Evolutionary conservation across 2,329 filamentous ascomycete species (phyloP), one percentile per base, ranked within the genome.

Genomic region (Thielaviopsis populi): DNA sequence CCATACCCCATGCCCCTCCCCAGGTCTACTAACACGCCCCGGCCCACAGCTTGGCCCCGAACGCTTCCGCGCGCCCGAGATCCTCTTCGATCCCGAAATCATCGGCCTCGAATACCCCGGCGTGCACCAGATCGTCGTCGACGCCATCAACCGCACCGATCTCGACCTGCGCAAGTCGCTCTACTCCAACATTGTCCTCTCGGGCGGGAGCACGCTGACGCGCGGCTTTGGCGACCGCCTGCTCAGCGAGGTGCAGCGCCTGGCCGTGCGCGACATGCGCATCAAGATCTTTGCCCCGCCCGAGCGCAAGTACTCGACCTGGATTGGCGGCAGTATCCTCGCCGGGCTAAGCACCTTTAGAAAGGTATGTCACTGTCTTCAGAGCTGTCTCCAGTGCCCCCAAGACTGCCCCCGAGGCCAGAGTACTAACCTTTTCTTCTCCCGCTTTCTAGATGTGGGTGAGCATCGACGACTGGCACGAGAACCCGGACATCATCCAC

Each of bases 261-360:
- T 97, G 70, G 94, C 94, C 11, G 91, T 97, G 69, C 96, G 96
- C 80, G 94, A 99, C 74, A 99, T 96, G 92, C 85, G 91, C 71
- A 97, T 99, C 78, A 96, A 96, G 80, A 99, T 99, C 72, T 96
- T 95, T 77, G 94, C 94, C 63, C 94, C 94, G 63, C 92, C 94
- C 5, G 94, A 99, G 79, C 83, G 94, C 69, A 96, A 97, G 76
- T 99, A 97, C 78, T 96, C 91, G 67, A 99, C 94, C 40, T 99
- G 94, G 94, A 97, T 97, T 69, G 94, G 94, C 68, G 94, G 94
- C 64, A 96, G 94, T 74, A 99, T 99, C 76, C 79, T 99, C 69
- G 94, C 94, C 41, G 92, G 94, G 6, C 77, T 99, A 75, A 97
- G 92, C 78, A 99, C 94, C 63, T 99, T 99, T 78, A 87, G 92